Percentiles rank a stretch among this genome's conserved stretches.
Evolutionary conservation across 768 basidiomycete species (phyloP).

Genomic region (Sistotremastrum suecicum): DNA sequence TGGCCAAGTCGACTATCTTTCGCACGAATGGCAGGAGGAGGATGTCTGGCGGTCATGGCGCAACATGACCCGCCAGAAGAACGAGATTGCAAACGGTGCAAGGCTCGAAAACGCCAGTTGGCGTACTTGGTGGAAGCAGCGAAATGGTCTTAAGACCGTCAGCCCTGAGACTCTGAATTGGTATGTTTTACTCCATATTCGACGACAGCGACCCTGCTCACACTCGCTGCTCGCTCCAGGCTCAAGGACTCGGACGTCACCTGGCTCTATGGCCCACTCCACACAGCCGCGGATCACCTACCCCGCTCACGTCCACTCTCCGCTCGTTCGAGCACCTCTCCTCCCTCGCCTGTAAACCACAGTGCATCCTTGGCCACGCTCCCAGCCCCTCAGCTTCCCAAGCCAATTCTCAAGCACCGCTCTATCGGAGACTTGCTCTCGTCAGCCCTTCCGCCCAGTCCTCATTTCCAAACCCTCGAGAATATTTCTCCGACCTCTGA

Average conservation of each 20-base stretch:
- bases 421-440: constrained; percentile 84
- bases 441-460: constrained; percentile 49
- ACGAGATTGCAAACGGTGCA: constrained; percentile 90
- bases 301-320: constrained; percentile 45
- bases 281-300: constrained; percentile 80
- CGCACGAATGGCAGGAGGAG: constrained; percentile 94
- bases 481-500: background rate
- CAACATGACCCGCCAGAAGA: constrained; percentile 96
- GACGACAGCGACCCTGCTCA: background rate
- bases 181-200: constrained; percentile 31
- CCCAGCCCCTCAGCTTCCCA: constrained; percentile 19
- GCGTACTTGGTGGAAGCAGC: constrained; percentile 99
- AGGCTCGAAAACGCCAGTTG: constrained; percentile 96
- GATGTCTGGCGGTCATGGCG: constrained; percentile 99
- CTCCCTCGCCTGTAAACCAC: constrained; percentile 8
- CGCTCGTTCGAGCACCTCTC: constrained; percentile 19
- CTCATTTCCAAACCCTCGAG: constrained; percentile 31
- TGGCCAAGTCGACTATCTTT: constrained; percentile 97
- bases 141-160: constrained; percentile 89
- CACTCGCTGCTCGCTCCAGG: constrained; percentile 35
- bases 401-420: constrained; percentile 94
- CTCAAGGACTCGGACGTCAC: constrained; percentile 98
- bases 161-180: constrained; percentile 97
- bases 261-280: constrained; percentile 95
- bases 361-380: constrained; percentile 1